These are phyloP conservation scores for Daldinia caldariorum DNA, from an alignment of 495 filamentous ascomycete genomes.

Conservation along the genomic window DNA sequence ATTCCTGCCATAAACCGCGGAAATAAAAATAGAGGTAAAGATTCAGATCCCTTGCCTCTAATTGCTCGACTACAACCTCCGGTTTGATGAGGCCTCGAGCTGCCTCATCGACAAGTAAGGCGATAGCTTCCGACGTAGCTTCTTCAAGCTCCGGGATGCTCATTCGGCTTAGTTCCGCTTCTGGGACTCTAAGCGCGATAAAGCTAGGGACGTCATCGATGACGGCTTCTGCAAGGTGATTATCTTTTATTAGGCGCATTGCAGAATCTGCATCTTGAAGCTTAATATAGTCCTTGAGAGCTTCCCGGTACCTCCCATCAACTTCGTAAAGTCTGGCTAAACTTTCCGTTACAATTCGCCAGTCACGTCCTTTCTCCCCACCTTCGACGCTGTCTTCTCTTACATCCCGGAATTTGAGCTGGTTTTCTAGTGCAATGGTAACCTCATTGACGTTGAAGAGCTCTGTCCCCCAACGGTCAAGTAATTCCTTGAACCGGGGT, in stretches of 20 bases:
- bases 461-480: slow-evolving; percentile 85
- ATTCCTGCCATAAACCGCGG: slow-evolving; percentile 78
- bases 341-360: slow-evolving; percentile 82
- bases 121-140: slow-evolving; percentile 80
- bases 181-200: slow-evolving; percentile 83
- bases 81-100: slow-evolving; percentile 86
- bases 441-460: slow-evolving; percentile 80
- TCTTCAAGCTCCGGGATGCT: slow-evolving; percentile 76
- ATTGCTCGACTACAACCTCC: slow-evolving; percentile 77
- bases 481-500: slow-evolving; percentile 74
- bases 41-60: slow-evolving; percentile 63
- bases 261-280: slow-evolving; percentile 91
- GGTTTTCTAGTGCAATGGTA: slow-evolving; percentile 74
- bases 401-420: slow-evolving; percentile 73
- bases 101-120: slow-evolving; percentile 88
- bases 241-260: slow-evolving; percentile 83
- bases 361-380: slow-evolving; percentile 74
- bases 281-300: slow-evolving; percentile 85
- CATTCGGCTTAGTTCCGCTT: slow-evolving; percentile 73
- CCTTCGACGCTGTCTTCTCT: slow-evolving; percentile 74
- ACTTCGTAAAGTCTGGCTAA: slow-evolving; percentile 86
- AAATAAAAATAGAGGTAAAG: slow-evolving; percentile 95
- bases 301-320: slow-evolving; percentile 80
- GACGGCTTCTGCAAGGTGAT: slow-evolving; percentile 84
- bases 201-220: slow-evolving; percentile 89